Evolutionary conservation across 805 yeast genomes (phyloP), one percentile per base, ranked within the genome.

Genomic region (Candida golubevii): DNA sequence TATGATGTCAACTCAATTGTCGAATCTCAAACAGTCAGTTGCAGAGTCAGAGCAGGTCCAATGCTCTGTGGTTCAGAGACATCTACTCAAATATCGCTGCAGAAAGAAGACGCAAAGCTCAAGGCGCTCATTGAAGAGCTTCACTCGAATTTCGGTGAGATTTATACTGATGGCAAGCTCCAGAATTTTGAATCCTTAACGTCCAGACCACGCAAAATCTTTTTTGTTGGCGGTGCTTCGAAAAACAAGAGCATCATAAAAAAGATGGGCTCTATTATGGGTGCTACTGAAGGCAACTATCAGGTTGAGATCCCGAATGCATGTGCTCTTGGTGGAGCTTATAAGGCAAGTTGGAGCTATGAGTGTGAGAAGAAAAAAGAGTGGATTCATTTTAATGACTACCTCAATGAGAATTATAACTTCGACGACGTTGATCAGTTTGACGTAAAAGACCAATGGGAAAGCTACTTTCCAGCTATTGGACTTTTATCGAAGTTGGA

Each of bases 291-390:
- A 30, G 93, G 90, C 1, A 80, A 84, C 49, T 86, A 65, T 60
- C 78, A 79, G 47, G 82, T 85, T 33, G 89, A 86, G 56, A 78
- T 87, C 38, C 80, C 91, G 7, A 89, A 89, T 64, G 93, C 96
- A 1, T 89, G 97, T 72, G 97, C 96, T 0, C 63, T 87, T 31
- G 97, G 97, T 26, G 96, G 96, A 4, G 91, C 95, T 35, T 86
- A 76, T 65, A 85, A 86, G 59, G 91, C 96, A 1, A 69, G 82
- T 38, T 88, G 95, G 95, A 77, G 87, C 33, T 64, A 61, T 45
- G 50, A 58, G 42, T 65, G 65, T 45, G 74, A 69, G 48, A 30
- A 44, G 23, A 50, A 56, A 14, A 54, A 54, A 8, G 45, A 57
- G 12, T 74, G 65, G 75, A 66, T 62, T 56, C 69, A 44, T 69